These are phyloP conservation scores for Coffea humblotiana DNA, from an alignment of 305 asterid species.

Conservation along the genomic window DNA sequence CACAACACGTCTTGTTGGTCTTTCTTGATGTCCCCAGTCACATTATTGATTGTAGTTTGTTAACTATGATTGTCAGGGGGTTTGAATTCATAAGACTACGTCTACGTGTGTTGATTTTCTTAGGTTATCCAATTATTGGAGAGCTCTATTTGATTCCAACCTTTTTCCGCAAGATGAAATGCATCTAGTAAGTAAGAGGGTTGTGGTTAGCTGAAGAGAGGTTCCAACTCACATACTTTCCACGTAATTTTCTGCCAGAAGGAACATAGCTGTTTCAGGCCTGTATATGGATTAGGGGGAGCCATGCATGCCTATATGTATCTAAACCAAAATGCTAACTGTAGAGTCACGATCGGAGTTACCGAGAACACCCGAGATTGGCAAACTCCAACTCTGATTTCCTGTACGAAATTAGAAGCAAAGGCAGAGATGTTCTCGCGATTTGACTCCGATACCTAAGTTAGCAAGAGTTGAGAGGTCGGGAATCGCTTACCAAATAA, in stretches of 20 bases:
- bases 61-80: too few relatives aligned
- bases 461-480: too few relatives aligned
- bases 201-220: neutral
- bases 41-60: neutral
- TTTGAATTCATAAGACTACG: neutral
- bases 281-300: too few relatives aligned
- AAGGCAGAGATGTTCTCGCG: too few relatives aligned
- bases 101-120: neutral
- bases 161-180: constrained; percentile 1
- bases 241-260: neutral
- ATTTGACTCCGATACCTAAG: too few relatives aligned
- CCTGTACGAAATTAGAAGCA: too few relatives aligned
- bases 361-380: too few relatives aligned
- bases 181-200: neutral
- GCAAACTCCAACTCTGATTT: too few relatives aligned
- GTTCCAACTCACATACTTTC: neutral
- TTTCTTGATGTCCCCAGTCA: neutral
- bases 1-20: neutral
- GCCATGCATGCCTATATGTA: too few relatives aligned
- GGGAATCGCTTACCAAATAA: too few relatives aligned
- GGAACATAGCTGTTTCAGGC: neutral
- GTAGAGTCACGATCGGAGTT: too few relatives aligned
- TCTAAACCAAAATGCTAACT: too few relatives aligned
- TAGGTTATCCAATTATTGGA: neutral
- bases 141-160: neutral